Evolutionary conservation across 208 protist genomes (phyloP).

Genomic region (Leishmania tropica): DNA sequence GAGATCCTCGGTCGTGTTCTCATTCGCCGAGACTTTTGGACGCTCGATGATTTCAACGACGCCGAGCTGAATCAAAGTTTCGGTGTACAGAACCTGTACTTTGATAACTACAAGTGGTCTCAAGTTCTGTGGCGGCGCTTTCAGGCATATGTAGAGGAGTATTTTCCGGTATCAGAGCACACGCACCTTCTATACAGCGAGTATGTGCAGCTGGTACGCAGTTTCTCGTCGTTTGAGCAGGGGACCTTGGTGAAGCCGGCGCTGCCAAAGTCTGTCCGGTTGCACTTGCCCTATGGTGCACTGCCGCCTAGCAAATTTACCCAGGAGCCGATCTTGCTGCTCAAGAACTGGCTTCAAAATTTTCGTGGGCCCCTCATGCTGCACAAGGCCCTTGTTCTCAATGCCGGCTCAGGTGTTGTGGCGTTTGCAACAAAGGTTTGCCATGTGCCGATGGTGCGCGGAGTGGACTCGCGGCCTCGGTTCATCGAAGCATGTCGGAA

Average conservation of each 20-base stretch:
- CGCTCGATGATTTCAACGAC: conserved; percentile 88
- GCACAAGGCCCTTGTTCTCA: conserved; percentile 68
- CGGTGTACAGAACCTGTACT: conserved; percentile 88
- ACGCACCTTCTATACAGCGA: conserved; percentile 80
- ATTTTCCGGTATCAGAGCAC: conserved; percentile 81
- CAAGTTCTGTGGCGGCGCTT: conserved; percentile 88
- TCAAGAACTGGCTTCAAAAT: conserved; percentile 72
- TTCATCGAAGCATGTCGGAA: conserved; percentile 53
- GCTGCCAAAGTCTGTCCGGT: conserved; percentile 41
- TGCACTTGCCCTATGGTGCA: conserved; percentile 83
- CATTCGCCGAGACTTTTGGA: conserved; percentile 88
- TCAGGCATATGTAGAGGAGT: conserved; percentile 84
- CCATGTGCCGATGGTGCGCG: conserved; percentile 83
- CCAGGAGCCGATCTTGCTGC: conserved; percentile 74
- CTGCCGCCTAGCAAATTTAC: conserved; percentile 47
- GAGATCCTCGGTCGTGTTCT: conserved; percentile 72
- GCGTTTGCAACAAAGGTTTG: conserved; percentile 56
- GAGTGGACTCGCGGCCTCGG: conserved; percentile 69
- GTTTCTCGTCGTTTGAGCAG: conserved; percentile 83
- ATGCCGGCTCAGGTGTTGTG: conserved; percentile 51
- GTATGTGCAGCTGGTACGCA: conserved; percentile 78
- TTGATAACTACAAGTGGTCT: conserved; percentile 93
- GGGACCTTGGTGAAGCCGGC: conserved; percentile 52
- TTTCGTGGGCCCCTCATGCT: conserved; percentile 70
- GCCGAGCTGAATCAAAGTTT: conserved; percentile 87